Percentiles rank a stretch among this genome's conserved stretches.
Conservation (phyloP, 805 yeast species). For the Metschnikowia dekortorum region DNA sequence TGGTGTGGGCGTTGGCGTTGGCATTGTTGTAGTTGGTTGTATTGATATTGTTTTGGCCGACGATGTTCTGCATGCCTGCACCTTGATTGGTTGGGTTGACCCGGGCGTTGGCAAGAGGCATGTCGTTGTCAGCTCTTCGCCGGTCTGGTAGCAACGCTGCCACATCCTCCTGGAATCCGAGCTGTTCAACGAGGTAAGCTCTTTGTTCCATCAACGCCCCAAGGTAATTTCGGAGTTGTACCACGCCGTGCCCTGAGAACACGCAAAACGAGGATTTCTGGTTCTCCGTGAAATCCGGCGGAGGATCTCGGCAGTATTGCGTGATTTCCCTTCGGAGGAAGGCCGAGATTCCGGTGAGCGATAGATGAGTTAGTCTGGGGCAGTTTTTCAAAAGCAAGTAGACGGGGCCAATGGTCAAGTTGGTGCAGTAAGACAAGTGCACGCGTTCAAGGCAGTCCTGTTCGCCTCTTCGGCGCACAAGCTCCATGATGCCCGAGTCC, state of each 20-base stretch:
- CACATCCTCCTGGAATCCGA: conserved; percentile 12
- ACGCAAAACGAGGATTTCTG: conserved; percentile 89
- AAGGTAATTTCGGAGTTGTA: conserved; percentile 65
- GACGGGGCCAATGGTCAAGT: conserved; percentile 74
- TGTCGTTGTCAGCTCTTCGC: neutral
- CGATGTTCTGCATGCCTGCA: no score
- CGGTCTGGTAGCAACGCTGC: conserved; percentile 5
- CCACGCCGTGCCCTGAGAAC: conserved; percentile 87
- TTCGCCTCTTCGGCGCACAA: conserved; percentile 62
- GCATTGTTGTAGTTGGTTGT: neutral
- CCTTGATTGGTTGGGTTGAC: neutral
- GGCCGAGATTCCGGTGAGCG: conserved; percentile 88
- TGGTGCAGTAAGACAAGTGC: conserved; percentile 86
- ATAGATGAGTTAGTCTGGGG: conserved; percentile 82
- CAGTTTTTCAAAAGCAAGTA: conserved; percentile 70
- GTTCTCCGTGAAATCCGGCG: conserved; percentile 82
- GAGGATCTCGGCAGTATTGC: conserved; percentile 85
- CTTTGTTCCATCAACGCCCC: conserved; percentile 27
- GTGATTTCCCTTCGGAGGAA: conserved; percentile 83
- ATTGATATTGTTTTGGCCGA: neutral
- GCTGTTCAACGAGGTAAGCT: conserved; percentile 16
- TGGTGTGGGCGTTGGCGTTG: neutral
- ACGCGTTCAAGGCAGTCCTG: conserved; percentile 88
- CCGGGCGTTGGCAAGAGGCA: neutral
- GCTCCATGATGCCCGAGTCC: conserved; percentile 72